phyloP scores from a whole-genome alignment of 176 grass and related monocot species.

The Phoenix roebelenii region DNA sequence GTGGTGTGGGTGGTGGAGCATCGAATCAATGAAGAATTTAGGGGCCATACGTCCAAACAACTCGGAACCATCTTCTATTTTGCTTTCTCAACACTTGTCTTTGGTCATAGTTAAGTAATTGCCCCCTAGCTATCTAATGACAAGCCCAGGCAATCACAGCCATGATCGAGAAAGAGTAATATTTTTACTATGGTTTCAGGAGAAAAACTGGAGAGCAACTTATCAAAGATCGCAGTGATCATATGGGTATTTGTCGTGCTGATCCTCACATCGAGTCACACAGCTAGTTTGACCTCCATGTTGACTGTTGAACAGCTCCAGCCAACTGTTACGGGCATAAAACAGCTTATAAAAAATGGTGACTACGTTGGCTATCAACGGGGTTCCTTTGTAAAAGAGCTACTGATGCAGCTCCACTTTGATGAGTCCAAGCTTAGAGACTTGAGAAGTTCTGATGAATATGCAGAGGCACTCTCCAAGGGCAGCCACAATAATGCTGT shows the following conservation, averaged over 20 bases:
- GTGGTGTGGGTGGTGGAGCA: neutral
- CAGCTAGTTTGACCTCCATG: neutral
- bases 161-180: no score
- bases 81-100: neutral
- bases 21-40: neutral
- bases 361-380: no score
- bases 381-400: no score
- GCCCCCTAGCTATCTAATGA: neutral
- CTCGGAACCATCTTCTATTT: neutral
- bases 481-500: conserved; percentile 28
- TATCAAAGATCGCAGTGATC: neutral
- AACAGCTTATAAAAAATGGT: no score
- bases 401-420: no score
- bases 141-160: no score
- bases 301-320: neutral
- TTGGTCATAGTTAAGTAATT: neutral
- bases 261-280: neutral
- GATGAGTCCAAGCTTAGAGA: no score
- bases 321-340: neutral
- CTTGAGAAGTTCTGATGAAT: no score
- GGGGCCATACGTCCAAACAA: neutral
- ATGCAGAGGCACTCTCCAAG: conserved; percentile 21
- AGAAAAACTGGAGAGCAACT: neutral
- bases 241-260: conserved; percentile 1
- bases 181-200: neutral